Base-by-base conservation (phyloP, 176 grass and related monocot species). In the Puya raimondii region DNA sequence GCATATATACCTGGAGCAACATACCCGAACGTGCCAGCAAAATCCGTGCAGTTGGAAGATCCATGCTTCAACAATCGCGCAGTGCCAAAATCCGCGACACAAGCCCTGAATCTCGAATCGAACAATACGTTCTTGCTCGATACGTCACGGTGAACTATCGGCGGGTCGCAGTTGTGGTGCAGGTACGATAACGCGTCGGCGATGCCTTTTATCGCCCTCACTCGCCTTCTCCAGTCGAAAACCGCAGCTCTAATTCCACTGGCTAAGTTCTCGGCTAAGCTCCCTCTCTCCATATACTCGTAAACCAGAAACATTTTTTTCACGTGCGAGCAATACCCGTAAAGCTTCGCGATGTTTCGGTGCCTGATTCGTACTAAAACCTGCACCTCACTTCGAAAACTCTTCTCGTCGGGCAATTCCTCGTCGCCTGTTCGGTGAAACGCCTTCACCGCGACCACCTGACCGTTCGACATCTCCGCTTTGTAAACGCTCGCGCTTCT, bases 111-210 rank as follows among this genome's bases (percentile, higher is more conserved):
- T 56, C 52, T 64, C 2, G 15, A 47, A 52, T 76, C 64, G 11
- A 76, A 26, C 50, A 76, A 56, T 16, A 76, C 67, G 50, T 76
- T 76, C 23, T 68, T 76, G 12, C n/a, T 51, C 1, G 74, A 76
- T 50, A 76, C 57, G n/a, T 68, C 64, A 0, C 51, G 15, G 51
- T 76, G 74, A 1, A 57, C 74, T 7, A 58, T 76, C 12, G 64
- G 14, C 12, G 64, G 64, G 4, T 16, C 47, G 2, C 50, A 29
- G 64, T 68, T 64, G 10, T 68, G 51, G 18, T 76, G 74, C 64
- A 76, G 22, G 50, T 76, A 76, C 9, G 64, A 64, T 17, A 76
- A 57, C 1, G 50, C 64, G 48, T 67, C 22, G 10, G 74, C 74
- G 6, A 76, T 50, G n/a, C 64, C 74, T 12, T 57, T 50, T 64